Evolutionary conservation across 2,329 filamentous ascomycete species (phyloP).

Genomic region (Aureobasidium pullulans): DNA sequence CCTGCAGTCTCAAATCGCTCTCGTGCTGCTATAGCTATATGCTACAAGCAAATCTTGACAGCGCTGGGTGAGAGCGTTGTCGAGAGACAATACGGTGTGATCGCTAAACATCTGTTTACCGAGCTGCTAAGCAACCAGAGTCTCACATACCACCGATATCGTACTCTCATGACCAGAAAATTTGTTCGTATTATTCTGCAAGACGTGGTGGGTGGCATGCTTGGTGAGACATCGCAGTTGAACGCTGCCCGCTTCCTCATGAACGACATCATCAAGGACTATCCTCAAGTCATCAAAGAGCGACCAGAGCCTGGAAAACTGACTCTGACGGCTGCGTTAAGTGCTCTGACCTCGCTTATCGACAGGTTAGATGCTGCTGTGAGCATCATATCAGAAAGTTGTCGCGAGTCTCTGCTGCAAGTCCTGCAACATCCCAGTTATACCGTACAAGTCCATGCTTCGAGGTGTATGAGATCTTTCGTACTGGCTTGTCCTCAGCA

Average conservation of each 20-base stretch:
- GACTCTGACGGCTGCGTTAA: conserved; percentile 69
- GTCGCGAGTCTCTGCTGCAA: conserved; percentile 80
- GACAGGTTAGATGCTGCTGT: conserved; percentile 74
- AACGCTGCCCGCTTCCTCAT: conserved; percentile 73
- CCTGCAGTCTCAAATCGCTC: conserved; percentile 70
- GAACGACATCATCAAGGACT: conserved; percentile 88
- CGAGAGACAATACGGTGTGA: conserved; percentile 71
- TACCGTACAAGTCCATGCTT: conserved; percentile 85
- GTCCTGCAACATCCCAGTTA: conserved; percentile 93
- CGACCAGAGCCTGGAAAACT: conserved; percentile 83
- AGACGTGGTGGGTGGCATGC: conserved; percentile 71
- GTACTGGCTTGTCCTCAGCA: conserved; percentile 89
- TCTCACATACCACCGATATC: conserved; percentile 78
- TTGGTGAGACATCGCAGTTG: conserved; percentile 84
- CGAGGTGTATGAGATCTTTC: conserved; percentile 77
- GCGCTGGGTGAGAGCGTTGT: conserved; percentile 75
- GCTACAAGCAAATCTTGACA: conserved; percentile 74
- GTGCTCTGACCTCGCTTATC: conserved; percentile 72
- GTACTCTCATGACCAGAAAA: conserved; percentile 73
- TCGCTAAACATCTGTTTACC: conserved; percentile 71
- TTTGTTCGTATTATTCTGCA: conserved; percentile 80
- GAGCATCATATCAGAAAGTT: conserved; percentile 69
- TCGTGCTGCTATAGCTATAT: conserved; percentile 76
- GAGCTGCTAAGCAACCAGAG: conserved; percentile 71
- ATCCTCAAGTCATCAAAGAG: conserved; percentile 82